phyloP scores from a whole-genome alignment of 305 asterid genomes.

The Fraxinus velutina region DNA sequence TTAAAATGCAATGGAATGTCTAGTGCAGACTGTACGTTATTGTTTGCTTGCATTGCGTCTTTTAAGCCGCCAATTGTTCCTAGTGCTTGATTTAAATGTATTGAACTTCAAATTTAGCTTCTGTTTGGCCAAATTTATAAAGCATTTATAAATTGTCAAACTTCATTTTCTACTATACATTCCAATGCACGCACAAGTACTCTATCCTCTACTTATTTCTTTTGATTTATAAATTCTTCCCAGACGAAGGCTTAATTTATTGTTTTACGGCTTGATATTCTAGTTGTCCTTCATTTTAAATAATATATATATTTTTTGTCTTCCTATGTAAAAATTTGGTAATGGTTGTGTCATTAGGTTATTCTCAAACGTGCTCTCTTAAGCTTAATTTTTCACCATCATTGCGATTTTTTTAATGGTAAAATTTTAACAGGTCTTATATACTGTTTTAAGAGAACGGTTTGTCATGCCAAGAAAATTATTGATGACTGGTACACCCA shows the following conservation, averaged over 20 bases:
- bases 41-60: slow-evolving; percentile 12
- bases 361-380: slow-evolving; percentile 1
- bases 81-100: background rate
- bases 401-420: slow-evolving; percentile 8
- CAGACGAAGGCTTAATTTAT: background rate
- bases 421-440: slow-evolving; percentile 59
- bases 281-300: background rate
- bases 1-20: background rate
- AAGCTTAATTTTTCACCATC: slow-evolving; percentile 10
- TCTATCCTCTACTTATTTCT: background rate
- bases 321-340: background rate
- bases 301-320: background rate
- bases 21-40: background rate
- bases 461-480: slow-evolving; percentile 81
- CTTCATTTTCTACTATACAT: background rate
- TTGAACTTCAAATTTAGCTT: background rate
- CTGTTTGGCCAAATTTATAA: background rate
- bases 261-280: background rate
- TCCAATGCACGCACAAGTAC: background rate
- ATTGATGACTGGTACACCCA: slow-evolving; percentile 96
- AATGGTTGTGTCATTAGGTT: background rate
- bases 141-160: background rate
- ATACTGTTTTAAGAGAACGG: slow-evolving; percentile 56
- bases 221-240: background rate
- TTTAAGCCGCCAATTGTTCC: background rate